Base-by-base conservation (phyloP, 768 basidiomycete genomes). In the Pleurotus ostreatus region DNA sequence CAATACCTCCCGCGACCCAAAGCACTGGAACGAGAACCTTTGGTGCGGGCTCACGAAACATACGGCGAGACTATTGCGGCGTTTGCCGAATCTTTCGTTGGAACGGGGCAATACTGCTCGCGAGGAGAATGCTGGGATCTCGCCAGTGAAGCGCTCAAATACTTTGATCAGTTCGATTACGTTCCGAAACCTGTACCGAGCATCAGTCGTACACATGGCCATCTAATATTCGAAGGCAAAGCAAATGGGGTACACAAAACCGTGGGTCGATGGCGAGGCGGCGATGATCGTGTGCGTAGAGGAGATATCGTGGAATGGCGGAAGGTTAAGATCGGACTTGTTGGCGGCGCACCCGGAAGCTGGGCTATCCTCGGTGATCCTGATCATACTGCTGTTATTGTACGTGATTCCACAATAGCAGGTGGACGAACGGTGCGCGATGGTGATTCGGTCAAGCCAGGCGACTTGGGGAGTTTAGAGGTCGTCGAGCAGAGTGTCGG, bases 71-170 rank as follows among this genome's bases (percentile, higher is more conserved):
- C 71, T 1, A 68, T 83, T 39, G 80, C 77, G 0, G 65, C 66
- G 20, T 83, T 74, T 60, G 82, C 78, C 15, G 76, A 78, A 61
- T 64, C 68, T 23, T 82, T 75, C 59, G 70, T 71, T 39, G 74
- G 66, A 2, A 66, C 72, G 1, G 76, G 77, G 4, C 59, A 69
- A 55, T 75, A 71, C 49, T 77, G 81, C 55, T 79, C 70, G n/a
- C 74, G 75, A 22, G 79, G 80, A 38, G 80, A 81, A 60, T 82
- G 81, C 64, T 84, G 82, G 82, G 80, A 82, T 68, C 63, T 84
- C 30, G 81, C 82, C 13, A 68, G 71, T 60, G 75, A 81, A 66
- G 80, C 72, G 25, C 69, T 84, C 55, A 71, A 72, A 54, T 69
- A 73, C 46, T 74, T 77, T 59, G 63, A 69, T 3, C 66, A 72